Evolutionary conservation across 495 filamentous ascomycete genomes (phyloP).

Genomic region (Annulohypoxylon stygium): DNA sequence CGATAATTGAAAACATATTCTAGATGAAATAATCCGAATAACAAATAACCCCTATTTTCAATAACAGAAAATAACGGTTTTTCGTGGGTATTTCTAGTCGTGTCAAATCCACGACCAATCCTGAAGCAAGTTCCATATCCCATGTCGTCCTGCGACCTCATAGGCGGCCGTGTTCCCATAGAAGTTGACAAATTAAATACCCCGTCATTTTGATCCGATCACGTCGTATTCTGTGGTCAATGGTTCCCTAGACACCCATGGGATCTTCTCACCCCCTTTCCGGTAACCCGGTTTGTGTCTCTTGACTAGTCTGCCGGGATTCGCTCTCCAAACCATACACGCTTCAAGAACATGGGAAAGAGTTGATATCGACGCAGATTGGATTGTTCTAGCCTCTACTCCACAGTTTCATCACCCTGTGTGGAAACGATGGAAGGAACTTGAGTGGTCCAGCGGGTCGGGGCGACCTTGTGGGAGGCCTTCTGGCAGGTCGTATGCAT

Average conservation of each 20-base stretch:
- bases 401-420: constrained; percentile 16
- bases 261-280: constrained; percentile 10
- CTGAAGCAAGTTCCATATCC: constrained; percentile 9
- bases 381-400: constrained; percentile 2
- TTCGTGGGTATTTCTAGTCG: neutral
- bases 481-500: neutral
- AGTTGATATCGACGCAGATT: neutral
- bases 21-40: constrained; percentile 7
- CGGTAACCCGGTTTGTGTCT: constrained; percentile 2
- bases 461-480: constrained; percentile 11
- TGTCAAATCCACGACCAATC: neutral
- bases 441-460: constrained; percentile 5
- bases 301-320: neutral
- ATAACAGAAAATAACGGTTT: neutral
- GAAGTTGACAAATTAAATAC: neutral
- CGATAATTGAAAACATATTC: constrained; percentile 2
- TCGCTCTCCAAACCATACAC: neutral
- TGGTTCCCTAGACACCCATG: neutral
- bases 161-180: neutral
- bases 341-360: neutral
- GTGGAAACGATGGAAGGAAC: constrained; percentile 10
- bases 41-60: constrained; percentile 3
- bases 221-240: neutral
- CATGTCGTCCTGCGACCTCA: constrained; percentile 7
- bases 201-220: neutral